Conservation (phyloP, 441 rosid species). For the Bruguiera hainesii region DNA sequence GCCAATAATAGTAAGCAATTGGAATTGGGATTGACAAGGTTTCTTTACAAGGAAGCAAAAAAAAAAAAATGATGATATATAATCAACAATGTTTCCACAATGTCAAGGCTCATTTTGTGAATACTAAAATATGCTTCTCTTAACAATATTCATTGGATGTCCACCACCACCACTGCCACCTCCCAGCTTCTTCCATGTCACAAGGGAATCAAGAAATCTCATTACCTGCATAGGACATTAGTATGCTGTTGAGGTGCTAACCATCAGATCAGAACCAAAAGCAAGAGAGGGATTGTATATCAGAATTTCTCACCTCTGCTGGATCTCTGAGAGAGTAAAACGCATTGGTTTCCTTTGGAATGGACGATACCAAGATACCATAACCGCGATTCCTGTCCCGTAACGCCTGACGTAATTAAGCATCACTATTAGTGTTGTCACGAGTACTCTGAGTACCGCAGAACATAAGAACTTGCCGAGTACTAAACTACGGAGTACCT, state of each 20-base stretch:
- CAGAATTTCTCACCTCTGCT: constrained; percentile 45
- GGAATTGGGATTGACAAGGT: too few relatives aligned
- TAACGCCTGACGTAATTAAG: constrained; percentile 41
- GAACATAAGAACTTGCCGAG: neutral
- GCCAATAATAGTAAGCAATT: too few relatives aligned
- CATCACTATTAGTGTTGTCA: neutral
- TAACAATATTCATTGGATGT: neutral
- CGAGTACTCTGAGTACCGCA: neutral
- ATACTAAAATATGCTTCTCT: constrained; percentile 18
- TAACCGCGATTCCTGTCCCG: constrained; percentile 57
- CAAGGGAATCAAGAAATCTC: constrained; percentile 66
- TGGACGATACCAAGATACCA: constrained; percentile 79
- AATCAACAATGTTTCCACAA: too few relatives aligned
- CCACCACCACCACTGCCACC: neutral
- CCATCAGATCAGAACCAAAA: neutral
- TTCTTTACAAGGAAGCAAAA: too few relatives aligned
- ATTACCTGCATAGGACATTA: constrained; percentile 43
- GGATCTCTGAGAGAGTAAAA: constrained; percentile 76
- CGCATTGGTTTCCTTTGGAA: constrained; percentile 73
- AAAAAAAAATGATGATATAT: too few relatives aligned
- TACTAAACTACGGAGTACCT: constrained; percentile 33
- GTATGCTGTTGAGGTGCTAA: too few relatives aligned
- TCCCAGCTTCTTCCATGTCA: constrained; percentile 53
- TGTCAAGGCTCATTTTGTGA: too few relatives aligned
- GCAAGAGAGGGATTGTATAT: neutral